Conservation (phyloP, 2,329 filamentous ascomycete genomes). For the Fusarium sp. region DNA sequence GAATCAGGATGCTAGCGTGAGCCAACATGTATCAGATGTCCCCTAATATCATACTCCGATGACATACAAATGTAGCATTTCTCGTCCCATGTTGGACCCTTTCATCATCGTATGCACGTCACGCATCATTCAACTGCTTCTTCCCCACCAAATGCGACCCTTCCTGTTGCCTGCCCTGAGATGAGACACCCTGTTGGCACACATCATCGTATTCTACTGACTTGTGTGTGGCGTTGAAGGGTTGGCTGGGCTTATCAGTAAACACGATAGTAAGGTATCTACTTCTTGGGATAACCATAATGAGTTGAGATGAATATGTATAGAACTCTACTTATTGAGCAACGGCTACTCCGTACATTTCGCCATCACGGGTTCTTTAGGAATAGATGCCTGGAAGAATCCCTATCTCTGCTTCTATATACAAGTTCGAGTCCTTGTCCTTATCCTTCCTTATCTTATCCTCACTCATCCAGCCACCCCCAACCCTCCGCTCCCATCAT, state of each 20-base stretch:
- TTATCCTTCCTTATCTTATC: background rate
- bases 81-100: conserved; percentile 1
- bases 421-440: background rate
- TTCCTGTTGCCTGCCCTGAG: conserved; percentile 17
- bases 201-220: background rate
- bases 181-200: conserved; percentile 9
- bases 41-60: background rate
- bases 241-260: conserved; percentile 8
- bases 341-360: too few relatives aligned
- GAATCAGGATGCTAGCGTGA: conserved; percentile 1
- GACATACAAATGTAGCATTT: background rate
- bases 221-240: background rate
- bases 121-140: conserved; percentile 8
- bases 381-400: too few relatives aligned
- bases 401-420: background rate
- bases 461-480: conserved; percentile 27
- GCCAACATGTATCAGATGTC: conserved; percentile 1
- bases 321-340: too few relatives aligned
- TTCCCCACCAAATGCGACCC: conserved; percentile 23
- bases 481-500: conserved; percentile 4
- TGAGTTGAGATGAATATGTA: too few relatives aligned
- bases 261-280: conserved; percentile 3
- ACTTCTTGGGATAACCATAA: background rate
- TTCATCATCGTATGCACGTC: conserved; percentile 12
- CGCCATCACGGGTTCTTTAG: too few relatives aligned